Evolutionary conservation across 805 yeast species (phyloP).

Genomic region (Cephaloascus fragrans): DNA sequence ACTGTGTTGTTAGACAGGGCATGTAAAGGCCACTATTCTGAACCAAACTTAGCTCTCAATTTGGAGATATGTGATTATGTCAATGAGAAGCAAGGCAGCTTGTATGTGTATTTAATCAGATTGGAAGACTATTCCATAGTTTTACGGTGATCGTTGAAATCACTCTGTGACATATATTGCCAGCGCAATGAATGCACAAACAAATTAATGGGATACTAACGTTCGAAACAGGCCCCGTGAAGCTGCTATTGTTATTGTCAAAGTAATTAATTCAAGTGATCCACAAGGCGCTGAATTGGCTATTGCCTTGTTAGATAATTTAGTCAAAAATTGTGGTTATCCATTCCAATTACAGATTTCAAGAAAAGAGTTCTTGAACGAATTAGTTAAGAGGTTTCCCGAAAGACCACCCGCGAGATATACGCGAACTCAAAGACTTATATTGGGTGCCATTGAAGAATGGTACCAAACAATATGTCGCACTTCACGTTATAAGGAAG

Average conservation of each 20-base stretch:
- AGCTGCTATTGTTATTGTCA: conserved; percentile 81
- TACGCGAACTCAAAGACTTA: conserved; percentile 72
- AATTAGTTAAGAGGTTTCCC: conserved; percentile 86
- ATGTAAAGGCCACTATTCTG: conserved; percentile 69
- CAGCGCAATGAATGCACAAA: too few relatives aligned
- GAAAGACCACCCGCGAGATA: conserved; percentile 87
- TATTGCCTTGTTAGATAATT: conserved; percentile 70
- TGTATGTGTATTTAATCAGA: too few relatives aligned
- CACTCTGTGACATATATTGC: too few relatives aligned
- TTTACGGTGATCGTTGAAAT: too few relatives aligned
- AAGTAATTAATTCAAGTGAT: conserved; percentile 71
- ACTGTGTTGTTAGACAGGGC: conserved; percentile 49
- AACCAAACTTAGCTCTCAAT: conserved; percentile 84
- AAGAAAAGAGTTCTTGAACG: conserved; percentile 89
- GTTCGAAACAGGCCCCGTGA: conserved; percentile 79
- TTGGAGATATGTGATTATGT: conserved; percentile 89
- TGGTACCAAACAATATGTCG: conserved; percentile 95
- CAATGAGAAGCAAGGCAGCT: conserved; percentile 83
- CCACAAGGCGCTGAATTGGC: conserved; percentile 83
- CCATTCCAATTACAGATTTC: conserved; percentile 94
- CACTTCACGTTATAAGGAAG: conserved; percentile 84
- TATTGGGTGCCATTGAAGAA: conserved; percentile 87
- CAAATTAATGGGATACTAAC: too few relatives aligned
- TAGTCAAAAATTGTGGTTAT: conserved; percentile 96
- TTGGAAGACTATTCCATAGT: too few relatives aligned